Base-by-base conservation (phyloP, 371 early-diverging fungal species). In the Lichtheimia ornata region DNA sequence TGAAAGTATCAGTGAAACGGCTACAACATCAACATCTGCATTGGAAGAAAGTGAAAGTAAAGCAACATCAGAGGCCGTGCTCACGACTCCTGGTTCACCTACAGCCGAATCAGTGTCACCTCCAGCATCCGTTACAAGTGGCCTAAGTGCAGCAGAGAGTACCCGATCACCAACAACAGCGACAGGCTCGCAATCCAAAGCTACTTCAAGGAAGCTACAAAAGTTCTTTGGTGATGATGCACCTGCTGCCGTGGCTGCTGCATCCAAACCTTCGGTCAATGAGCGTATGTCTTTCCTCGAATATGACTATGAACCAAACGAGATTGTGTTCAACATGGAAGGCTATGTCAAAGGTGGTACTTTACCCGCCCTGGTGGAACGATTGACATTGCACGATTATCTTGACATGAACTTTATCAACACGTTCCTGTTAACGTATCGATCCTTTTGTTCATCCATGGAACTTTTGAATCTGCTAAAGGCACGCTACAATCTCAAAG, bases 281-380 rank as follows among this genome's bases (percentile, higher is more conserved):
- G 70, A 70, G 7, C 66, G 64, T 43, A 61, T 61, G 2, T 64
- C 67, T 22, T 76, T 49, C 60, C 60, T 81, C 13, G 56, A 65
- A 24, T 73, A 74, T 24, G 75, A 78, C 25, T 78, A 81, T 57
- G 61, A 59, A 25, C 62, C 85, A 1, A 65, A 53, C 22, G 96
- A 94, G 13, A 84, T 96, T 53, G 76, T 91, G 2, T 88, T 93
- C 75, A 89, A 90, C 64, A 85, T 86, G 76, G 95, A 95, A 58
- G 91, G 91, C 3, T 79, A 81, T 60, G 93, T 97, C 58, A 91
- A 88, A 64, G 95, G 94, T 50, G 96, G 95, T n/a, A 95, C 95
- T 5, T 77, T 96, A 25, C 73, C 74, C 0, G 94, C 92, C 0
- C 71, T 97, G 24, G 87, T 95, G 0, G 96, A 95, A 75, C 84